Evolutionary conservation across 192 early-diverging fungal species (phyloP).

Genomic region (Coemansia sp.): DNA sequence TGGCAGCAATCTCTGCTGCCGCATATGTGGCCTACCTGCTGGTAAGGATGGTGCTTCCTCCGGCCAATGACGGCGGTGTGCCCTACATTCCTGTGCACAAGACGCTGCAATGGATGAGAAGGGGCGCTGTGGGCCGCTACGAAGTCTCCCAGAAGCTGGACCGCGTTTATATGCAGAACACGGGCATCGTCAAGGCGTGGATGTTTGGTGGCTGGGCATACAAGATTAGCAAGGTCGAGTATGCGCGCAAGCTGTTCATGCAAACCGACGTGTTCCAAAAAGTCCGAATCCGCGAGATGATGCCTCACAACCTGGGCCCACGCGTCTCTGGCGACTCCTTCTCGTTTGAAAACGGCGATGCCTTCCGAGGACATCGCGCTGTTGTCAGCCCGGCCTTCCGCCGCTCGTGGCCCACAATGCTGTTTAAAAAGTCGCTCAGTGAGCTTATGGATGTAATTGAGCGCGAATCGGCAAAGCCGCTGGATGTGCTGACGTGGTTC

Average conservation of each 20-base stretch:
- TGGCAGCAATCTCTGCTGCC: not conserved
- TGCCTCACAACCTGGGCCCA: slow-evolving; percentile 49
- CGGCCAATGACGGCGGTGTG: slow-evolving; percentile 42
- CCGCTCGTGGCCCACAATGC: slow-evolving; percentile 42
- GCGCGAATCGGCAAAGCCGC: slow-evolving; percentile 26
- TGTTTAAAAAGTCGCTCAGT: slow-evolving; percentile 39
- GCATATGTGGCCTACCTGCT: slow-evolving; percentile 21
- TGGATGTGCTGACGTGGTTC: slow-evolving; percentile 43
- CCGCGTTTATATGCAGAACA: slow-evolving; percentile 22
- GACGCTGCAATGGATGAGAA: slow-evolving; percentile 39
- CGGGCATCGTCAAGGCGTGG: slow-evolving; percentile 50
- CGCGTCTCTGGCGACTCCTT: slow-evolving; percentile 46
- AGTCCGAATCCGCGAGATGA: slow-evolving; percentile 38
- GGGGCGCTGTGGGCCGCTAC: slow-evolving; percentile 41
- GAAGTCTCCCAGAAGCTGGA: slow-evolving; percentile 45
- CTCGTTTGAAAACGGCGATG: slow-evolving; percentile 46
- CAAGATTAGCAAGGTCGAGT: slow-evolving; percentile 47
- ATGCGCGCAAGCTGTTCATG: slow-evolving; percentile 49
- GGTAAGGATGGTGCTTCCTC: slow-evolving; percentile 15
- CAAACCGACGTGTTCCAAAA: slow-evolving; percentile 50
- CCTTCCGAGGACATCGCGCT: slow-evolving; percentile 49
- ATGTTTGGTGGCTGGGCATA: slow-evolving; percentile 51
- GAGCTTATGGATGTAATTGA: slow-evolving; percentile 49
- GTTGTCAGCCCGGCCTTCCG: slow-evolving; percentile 54
- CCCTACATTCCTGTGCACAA: slow-evolving; percentile 43